Base-by-base conservation (phyloP, 148 eudicot genomes). In the Cornus suecica region DNA sequence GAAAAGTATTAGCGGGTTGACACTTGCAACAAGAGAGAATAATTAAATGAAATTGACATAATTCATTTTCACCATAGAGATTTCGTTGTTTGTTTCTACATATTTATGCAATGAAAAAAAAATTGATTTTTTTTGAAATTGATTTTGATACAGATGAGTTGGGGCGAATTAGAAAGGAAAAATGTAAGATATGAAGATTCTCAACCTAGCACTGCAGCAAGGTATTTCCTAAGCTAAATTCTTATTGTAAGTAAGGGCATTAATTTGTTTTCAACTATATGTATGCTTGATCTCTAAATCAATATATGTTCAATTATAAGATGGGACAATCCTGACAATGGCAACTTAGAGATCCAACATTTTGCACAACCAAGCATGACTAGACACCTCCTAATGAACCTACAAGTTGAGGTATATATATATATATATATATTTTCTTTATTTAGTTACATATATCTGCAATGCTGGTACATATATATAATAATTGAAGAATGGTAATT, bases 121-220 rank as follows among this genome's bases (percentile, higher is more conserved):
- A 37, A 37, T n/a, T 37, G 3, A 71, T 26, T 6, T n/a, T 6
- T n/a, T 1, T 30, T 11, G 15, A 67, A 10, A 8, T 45, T 66
- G 51, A 52, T 61, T 28, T 76, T 58, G 20, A 2, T 48, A 48
- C 82, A 89, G 92, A 80, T 82, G 77, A 87, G 88, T 23, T 73
- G 81, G 65, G 77, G 67, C 25, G 87, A 85, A 62, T 28, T 73
- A 25, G 90, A 84, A 69, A 78, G 84, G 37, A 65, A 79, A 79
- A 76, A 82, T 68, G 65, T 73, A 18, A 74, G 73, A 79, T 87
- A 77, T 75, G 84, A 73, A 34, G 88, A 89, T 69, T 78, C 84
- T 18, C 87, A 80, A 61, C 66, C 84, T 51, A 77, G 63, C 73
- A 66, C 29, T 65, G 67, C 75, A 28, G 69, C 78, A 78, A 84